Conservation (phyloP, 2,329 filamentous ascomycete species). For the Colletotrichum aenigma region DNA sequence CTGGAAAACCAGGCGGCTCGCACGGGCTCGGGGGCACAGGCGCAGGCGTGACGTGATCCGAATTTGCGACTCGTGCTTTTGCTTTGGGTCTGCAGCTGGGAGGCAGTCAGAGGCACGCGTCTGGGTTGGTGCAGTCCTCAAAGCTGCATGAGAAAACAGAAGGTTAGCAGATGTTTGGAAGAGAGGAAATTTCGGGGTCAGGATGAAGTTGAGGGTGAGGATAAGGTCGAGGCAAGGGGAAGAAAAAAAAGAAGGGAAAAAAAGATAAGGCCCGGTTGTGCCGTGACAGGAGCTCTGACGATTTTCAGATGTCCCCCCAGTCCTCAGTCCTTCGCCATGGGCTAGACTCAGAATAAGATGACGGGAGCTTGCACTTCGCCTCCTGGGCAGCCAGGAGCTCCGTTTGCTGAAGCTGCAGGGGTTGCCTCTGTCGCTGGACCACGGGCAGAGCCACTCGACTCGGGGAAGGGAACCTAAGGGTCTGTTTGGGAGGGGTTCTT, state of each 20-base stretch:
- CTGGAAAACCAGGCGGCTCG: constrained; percentile 1
- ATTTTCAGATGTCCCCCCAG: constrained; percentile 15
- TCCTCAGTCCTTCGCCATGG: neutral
- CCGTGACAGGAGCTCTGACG: constrained; percentile 5
- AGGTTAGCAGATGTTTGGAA: neutral
- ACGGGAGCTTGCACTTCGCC: neutral
- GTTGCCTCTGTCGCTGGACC: neutral
- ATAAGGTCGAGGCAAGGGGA: neutral
- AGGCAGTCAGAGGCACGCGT: neutral
- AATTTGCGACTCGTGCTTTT: neutral
- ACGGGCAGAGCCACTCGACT: neutral
- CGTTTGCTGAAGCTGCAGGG: neutral
- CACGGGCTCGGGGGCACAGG: neutral
- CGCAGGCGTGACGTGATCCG: constrained; percentile 11
- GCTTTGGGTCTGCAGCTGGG: neutral
- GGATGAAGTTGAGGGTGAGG: neutral
- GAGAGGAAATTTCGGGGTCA: neutral
- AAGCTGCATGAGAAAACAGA: neutral
- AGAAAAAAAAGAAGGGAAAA: neutral
- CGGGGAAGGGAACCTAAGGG: neutral
- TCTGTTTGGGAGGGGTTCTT: neutral
- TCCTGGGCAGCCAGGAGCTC: neutral
- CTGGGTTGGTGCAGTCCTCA: neutral
- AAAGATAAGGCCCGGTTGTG: neutral
- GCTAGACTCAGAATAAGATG: neutral